Evolutionary conservation across 2,329 filamentous ascomycete species (phyloP), one percentile per base, ranked within the genome.

Genomic region (Purpureocillium lavendulum): DNA sequence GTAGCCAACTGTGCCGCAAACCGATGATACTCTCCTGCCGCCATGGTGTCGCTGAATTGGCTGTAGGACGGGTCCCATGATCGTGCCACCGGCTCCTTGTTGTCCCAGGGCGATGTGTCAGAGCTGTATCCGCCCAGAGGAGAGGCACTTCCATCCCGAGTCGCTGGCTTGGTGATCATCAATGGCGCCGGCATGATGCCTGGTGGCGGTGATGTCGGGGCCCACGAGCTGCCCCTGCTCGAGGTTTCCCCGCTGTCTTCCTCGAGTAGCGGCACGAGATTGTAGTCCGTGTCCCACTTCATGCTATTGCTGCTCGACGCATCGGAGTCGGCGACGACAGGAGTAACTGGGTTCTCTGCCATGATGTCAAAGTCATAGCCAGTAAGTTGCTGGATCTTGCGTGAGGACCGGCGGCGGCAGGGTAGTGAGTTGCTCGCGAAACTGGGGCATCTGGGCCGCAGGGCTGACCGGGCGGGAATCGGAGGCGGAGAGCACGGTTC

Each of bases 371-470:
- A 33, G 31, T 65, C 60, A 21, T 61, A 52, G 2, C 66, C 67
- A 5, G 55, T 69, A 12, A 70, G 55, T 46, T 67, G 62, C 28
- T 58, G 55, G 32, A 68, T 54, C 51, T 70, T 70, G 33, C 54
- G 52, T 0, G 57, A 56, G 0, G 65, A 61, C 1, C 54, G 51
- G 9, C 46, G 49, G 15, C 3, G 39, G 36, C 16, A 24, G 7
- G 37, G 12, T 14, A 11, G 15, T 5, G 30, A 33, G 15, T n/a
- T 39, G 28, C 7, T 39, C 15, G 21, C 5, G 21, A 26, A 5
- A 10, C 21, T 26, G 21, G 21, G 21, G 21, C 21, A 26, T 10
- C 21, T 5, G 21, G 21, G 21, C 21, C 21, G 21, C 6, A 26
- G 21, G 10, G 21, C 21, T 26, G 21, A 26, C 21, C 21, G 21